phyloP scores from a whole-genome alignment of 2,329 filamentous ascomycete species.

The Aureobasidium musti region DNA sequence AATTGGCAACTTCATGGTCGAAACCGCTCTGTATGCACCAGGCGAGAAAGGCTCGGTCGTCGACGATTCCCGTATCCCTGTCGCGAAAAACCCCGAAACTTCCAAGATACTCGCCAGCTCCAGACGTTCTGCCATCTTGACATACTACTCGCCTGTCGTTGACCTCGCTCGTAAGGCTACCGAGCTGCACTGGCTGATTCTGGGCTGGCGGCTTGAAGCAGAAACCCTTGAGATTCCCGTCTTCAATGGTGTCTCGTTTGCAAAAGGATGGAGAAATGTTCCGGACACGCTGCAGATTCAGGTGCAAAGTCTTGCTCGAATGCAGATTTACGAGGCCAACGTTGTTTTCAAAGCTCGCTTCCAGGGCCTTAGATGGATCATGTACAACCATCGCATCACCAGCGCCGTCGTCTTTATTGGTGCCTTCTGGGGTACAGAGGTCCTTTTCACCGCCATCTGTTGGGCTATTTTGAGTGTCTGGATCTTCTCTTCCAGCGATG shows the following conservation, averaged over 20 bases:
- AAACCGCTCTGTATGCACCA: slow-evolving; percentile 64
- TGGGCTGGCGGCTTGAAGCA: slow-evolving; percentile 66
- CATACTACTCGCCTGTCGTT: slow-evolving; percentile 72
- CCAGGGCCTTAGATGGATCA: slow-evolving; percentile 73
- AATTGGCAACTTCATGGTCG: slow-evolving; percentile 93
- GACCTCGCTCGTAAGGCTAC: slow-evolving; percentile 62
- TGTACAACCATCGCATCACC: slow-evolving; percentile 78
- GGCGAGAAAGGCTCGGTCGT: slow-evolving; percentile 21
- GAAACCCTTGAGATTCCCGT: slow-evolving; percentile 67
- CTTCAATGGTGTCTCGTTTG: slow-evolving; percentile 72
- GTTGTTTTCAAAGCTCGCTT: slow-evolving; percentile 74
- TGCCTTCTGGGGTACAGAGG: slow-evolving; percentile 75
- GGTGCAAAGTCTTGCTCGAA: slow-evolving; percentile 63
- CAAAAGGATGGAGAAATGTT: slow-evolving; percentile 54
- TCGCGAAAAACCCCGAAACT: slow-evolving; percentile 16
- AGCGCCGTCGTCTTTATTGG: slow-evolving; percentile 68
- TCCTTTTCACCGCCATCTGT: slow-evolving; percentile 64
- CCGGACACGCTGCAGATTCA: slow-evolving; percentile 63
- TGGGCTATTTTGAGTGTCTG: slow-evolving; percentile 61
- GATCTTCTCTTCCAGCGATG: slow-evolving; percentile 36
- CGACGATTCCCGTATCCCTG: slow-evolving; percentile 18
- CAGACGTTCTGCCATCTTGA: slow-evolving; percentile 74
- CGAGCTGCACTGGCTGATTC: slow-evolving; percentile 68
- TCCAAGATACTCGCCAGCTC: slow-evolving; percentile 50
- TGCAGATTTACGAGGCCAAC: slow-evolving; percentile 74